Evolutionary conservation across 2,329 filamentous ascomycete genomes (phyloP), one percentile per base, ranked within the genome.

Genomic region (Cladosporium colombiae): DNA sequence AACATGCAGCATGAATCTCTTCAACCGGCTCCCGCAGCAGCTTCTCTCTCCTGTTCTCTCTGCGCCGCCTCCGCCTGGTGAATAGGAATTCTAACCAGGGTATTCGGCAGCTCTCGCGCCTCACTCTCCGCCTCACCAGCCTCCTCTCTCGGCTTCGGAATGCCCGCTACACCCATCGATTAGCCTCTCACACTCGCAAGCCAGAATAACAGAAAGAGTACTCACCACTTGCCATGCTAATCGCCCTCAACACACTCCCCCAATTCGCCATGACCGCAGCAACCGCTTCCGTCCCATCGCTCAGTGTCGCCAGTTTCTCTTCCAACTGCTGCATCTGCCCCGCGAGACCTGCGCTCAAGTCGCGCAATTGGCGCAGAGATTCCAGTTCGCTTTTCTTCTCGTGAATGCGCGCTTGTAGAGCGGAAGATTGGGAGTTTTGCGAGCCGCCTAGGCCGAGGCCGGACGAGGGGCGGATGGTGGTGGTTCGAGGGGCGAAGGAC

Each of bases 321-420:
- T 93, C 90, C 62, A 96, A 78, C 67, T 88, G 87, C 75, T 93
- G 89, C 91, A 96, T 95, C 77, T 95, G 91, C 49, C 86, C 84
- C 50, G 91, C 91, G 37, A 94, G 84, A 1, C 89, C 90, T 25
- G 89, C 90, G 72, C 91, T 94, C 55, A 96, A 83, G 72, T 93
- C 89, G 70, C 91, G 86, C 61, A 96, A 80, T 76, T 95, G 89
- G 74, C 87, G 90, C 66, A 95, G 82, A 72, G 88, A 91, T 71
- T 93, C 90, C 6, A 96, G 84, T 77, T 96, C 92, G 63, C 88
- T 87, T 78, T 91, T 92, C 82, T 96, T 96, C 80, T 95, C 91
- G 69, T 91, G 88, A 75, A 96, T 92, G 69, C 91, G 89, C 53
- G 90, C 87, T 62, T 91, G 80, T 18, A 95, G 82, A 29, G 87